phyloP scores from a whole-genome alignment of 2,329 filamentous ascomycete genomes.

The Exserohilum turcica region DNA sequence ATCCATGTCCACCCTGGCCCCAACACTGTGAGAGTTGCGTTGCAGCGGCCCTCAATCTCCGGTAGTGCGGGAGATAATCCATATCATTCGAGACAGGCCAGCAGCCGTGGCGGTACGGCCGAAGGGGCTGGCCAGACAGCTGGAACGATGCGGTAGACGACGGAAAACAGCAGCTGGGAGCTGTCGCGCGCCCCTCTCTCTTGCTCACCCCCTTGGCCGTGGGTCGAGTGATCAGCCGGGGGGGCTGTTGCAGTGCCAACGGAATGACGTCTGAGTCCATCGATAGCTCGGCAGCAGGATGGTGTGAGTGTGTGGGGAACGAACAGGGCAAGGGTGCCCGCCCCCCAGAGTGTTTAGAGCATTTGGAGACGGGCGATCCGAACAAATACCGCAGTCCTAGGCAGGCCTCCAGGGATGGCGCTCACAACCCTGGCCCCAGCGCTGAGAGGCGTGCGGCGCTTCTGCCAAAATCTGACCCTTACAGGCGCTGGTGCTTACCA shows the following conservation, averaged over 20 bases:
- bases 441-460: conserved; percentile 16
- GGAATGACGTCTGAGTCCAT: conserved; percentile 11
- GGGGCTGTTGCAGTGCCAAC: neutral
- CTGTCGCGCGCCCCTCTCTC: neutral
- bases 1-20: conserved; percentile 6
- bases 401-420: conserved; percentile 13
- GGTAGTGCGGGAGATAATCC: conserved; percentile 10
- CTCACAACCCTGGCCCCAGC: conserved; percentile 28
- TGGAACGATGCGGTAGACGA: neutral
- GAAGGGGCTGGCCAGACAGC: neutral
- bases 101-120: neutral
- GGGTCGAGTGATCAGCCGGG: neutral
- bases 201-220: neutral
- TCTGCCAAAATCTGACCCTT: conserved; percentile 7
- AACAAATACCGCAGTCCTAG: conserved; percentile 21
- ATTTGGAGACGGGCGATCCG: conserved; percentile 22
- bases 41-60: conserved; percentile 12
- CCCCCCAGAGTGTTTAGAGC: conserved; percentile 20
- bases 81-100: conserved; percentile 5
- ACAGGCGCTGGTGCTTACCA: conserved; percentile 6
- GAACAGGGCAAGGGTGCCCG: conserved; percentile 12
- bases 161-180: neutral
- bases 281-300: conserved; percentile 5
- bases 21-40: conserved; percentile 1
- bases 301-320: conserved; percentile 15